Base-by-base conservation (phyloP, 495 filamentous ascomycete genomes). In the Neurospora terricola region DNA sequence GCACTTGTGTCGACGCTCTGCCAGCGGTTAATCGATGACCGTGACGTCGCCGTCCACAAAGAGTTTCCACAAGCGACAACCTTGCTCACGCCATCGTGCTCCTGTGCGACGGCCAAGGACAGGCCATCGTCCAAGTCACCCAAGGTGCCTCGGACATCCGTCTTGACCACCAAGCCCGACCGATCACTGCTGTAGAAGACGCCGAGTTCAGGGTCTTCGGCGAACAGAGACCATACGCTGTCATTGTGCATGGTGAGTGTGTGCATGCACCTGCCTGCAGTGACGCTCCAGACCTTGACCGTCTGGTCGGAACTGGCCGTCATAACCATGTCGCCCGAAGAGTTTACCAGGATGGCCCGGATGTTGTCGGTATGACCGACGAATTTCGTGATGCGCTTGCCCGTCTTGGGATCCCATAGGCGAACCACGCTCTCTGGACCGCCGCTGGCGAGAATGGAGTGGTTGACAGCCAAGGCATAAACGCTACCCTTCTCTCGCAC, bases 231-330 rank as follows among this genome's bases (percentile, higher is more conserved):
- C 96, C 96, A 99, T 23, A 99, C 95, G 79, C 94, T 97, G 77
- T 96, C 93, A 79, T 96, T 97, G 80, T 99, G 96, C 96, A 98
- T 98, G 18, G 94, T 97, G 71, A 99, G 86, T 5, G 96, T 99
- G 82, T 98, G 92, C 91, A 98, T 93, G 85, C 96, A 98, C 73
- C 96, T 87, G 42, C 95, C 96, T 12, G 93, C 94, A 2, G 93
- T 94, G 68, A 98, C 88, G 69, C 94, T 98, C 96, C 96, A 99
- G 30, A 98, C 89, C 82, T 99, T 99, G 83, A 99, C 91, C 0
- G 96, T 98, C 80, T 96, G 93, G 80, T 99, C 96, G 3, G 96
- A 96, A 69, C 94, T 97, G 4, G 94, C 96, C 0, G 94, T 97
- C 88, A 99, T 89, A 69, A 99, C 92, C 39, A 90, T 95, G 80